These are phyloP conservation scores for Pythium rhizo-oryzae DNA, from an alignment of 352 stramenopile species.

Conservation along the genomic window DNA sequence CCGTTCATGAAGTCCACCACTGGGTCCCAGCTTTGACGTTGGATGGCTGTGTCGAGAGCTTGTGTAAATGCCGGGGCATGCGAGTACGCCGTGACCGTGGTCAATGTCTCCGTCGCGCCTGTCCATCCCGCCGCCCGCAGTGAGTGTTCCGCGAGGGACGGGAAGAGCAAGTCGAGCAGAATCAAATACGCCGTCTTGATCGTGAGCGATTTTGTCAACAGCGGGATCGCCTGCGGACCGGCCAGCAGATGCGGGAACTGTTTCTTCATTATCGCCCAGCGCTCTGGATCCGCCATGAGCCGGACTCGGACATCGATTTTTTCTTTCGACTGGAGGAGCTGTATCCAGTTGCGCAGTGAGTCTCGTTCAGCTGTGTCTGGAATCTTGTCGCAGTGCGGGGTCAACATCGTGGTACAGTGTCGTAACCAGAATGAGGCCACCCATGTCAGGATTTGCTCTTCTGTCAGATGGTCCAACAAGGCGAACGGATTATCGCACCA, in stretches of 20 bases:
- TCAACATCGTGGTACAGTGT: neutral
- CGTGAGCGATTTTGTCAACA: neutral
- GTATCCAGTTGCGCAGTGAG: neutral
- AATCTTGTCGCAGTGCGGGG: neutral
- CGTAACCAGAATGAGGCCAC: neutral
- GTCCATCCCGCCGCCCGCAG: neutral
- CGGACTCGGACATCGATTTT: too few relatives aligned
- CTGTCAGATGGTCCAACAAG: neutral
- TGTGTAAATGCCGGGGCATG: neutral
- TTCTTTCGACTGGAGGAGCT: too few relatives aligned
- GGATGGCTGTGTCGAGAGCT: neutral
- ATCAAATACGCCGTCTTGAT: neutral
- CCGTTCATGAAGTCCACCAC: neutral
- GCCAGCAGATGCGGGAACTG: neutral
- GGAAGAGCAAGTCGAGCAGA: neutral
- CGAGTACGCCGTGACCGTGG: neutral
- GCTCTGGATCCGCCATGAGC: too few relatives aligned
- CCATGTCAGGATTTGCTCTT: neutral
- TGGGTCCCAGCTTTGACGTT: neutral
- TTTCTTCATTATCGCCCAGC: too few relatives aligned
- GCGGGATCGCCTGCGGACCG: neutral
- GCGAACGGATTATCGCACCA: neutral
- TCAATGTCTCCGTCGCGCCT: neutral
- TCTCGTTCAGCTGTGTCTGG: neutral
- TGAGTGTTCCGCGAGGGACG: neutral